phyloP scores from a whole-genome alignment of 495 filamentous ascomycete species.

The Penicillium malachiteum region DNA sequence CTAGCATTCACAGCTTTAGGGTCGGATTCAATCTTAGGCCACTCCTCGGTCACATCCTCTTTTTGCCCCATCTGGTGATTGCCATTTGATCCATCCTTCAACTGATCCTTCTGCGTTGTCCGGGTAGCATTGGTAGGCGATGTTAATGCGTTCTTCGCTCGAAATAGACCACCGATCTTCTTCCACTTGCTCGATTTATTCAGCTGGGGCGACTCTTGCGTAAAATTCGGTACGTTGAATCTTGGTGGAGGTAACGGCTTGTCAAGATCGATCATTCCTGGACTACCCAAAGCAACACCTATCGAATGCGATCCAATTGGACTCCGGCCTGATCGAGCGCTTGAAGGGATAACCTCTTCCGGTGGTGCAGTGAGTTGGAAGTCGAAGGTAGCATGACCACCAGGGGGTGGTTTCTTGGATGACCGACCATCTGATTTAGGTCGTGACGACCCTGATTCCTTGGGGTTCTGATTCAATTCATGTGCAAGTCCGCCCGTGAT shows the following conservation, averaged over 20 bases:
- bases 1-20: background rate
- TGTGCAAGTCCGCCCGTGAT: constrained; percentile 11
- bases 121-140: constrained; percentile 14
- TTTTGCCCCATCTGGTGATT: background rate
- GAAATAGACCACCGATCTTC: constrained; percentile 53
- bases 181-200: constrained; percentile 58
- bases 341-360: constrained; percentile 22
- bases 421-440: constrained; percentile 21
- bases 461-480: constrained; percentile 9
- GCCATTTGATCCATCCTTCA: background rate
- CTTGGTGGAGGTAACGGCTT: constrained; percentile 19
- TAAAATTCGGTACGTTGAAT: constrained; percentile 18
- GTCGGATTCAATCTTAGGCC: constrained; percentile 30
- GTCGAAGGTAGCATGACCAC: constrained; percentile 31
- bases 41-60: constrained; percentile 27
- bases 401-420: constrained; percentile 16
- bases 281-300: constrained; percentile 56
- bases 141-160: constrained; percentile 39
- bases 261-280: constrained; percentile 34
- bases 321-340: constrained; percentile 7
- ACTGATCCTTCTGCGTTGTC: background rate
- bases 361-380: constrained; percentile 37
- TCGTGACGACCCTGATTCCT: constrained; percentile 23
- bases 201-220: constrained; percentile 23
- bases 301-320: constrained; percentile 39